Percentiles rank a stretch among this genome's conserved stretches.
These are phyloP conservation scores for Suillus cothurnatus DNA, from an alignment of 768 basidiomycete species.

Conservation along the genomic window DNA sequence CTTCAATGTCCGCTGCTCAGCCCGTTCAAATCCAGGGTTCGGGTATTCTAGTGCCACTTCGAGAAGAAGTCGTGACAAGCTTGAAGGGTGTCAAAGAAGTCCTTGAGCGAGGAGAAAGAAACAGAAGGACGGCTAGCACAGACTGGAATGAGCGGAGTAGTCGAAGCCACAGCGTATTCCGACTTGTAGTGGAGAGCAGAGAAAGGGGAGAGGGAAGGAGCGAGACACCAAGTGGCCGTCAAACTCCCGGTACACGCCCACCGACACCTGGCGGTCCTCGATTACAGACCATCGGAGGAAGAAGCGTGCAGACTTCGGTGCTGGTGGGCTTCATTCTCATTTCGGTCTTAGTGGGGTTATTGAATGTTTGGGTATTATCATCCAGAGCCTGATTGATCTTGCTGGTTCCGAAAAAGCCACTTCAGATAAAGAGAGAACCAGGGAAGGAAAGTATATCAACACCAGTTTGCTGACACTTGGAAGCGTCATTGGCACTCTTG, in stretches of 20 bases:
- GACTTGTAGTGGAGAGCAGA: constrained; percentile 89
- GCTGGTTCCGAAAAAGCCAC: constrained; percentile 98
- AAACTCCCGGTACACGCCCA: constrained; percentile 56
- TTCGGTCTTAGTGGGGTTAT: constrained; percentile 1
- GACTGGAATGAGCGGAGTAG: constrained; percentile 98
- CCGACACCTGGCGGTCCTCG: constrained; percentile 61
- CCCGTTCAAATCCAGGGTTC: constrained; percentile 78
- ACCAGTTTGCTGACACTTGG: constrained; percentile 92
- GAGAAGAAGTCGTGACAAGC: constrained; percentile 94
- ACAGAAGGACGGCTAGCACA: constrained; percentile 91
- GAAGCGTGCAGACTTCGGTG: constrained; percentile 77
- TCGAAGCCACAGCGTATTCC: constrained; percentile 91
- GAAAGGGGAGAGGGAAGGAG: constrained; percentile 58
- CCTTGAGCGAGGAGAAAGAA: constrained; percentile 81
- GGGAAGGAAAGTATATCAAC: constrained; percentile 97
- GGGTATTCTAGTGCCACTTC: constrained; percentile 69
- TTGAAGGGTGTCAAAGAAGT: constrained; percentile 85
- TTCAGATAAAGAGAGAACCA: constrained; percentile 91
- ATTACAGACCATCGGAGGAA: constrained; percentile 76
- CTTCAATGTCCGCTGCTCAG: constrained; percentile 49
- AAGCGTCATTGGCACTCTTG: constrained; percentile 88
- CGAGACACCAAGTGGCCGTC: constrained; percentile 39
- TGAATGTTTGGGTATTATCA: background rate
- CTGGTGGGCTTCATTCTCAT: constrained; percentile 46
- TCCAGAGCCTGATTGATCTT: constrained; percentile 88